Conservation (phyloP, 2,329 filamentous ascomycete species). For the Macrophomina phaseolina region DNA sequence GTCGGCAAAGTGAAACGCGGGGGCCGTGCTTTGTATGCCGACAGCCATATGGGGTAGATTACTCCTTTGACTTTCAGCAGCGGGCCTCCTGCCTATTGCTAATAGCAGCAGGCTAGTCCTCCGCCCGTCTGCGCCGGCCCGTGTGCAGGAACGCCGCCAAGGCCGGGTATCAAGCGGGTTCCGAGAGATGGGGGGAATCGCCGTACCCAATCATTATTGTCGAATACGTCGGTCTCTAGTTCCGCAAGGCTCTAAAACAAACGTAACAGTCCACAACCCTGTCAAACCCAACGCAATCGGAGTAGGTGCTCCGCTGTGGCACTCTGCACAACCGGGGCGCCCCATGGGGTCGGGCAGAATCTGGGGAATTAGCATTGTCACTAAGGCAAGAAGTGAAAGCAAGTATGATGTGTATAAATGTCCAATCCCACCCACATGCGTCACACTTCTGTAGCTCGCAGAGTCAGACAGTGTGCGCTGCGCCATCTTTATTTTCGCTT, state of each 20-base stretch:
- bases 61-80: neutral
- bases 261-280: neutral
- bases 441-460: no score
- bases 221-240: no score
- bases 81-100: neutral
- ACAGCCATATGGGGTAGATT: slow-evolving; percentile 1
- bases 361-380: slow-evolving; percentile 10
- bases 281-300: neutral
- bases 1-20: neutral
- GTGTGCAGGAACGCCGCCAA: neutral
- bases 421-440: neutral
- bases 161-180: neutral
- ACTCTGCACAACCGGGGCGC: slow-evolving; percentile 6
- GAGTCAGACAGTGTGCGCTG: no score
- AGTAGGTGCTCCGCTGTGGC: neutral
- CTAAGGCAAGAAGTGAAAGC: neutral
- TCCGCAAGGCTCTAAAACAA: neutral
- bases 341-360: slow-evolving; percentile 7
- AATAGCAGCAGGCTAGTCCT: neutral
- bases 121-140: neutral
- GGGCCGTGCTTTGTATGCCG: neutral
- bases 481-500: no score
- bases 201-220: neutral
- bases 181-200: neutral
- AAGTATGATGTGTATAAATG: slow-evolving; percentile 3